A percentile compares a stretch with the other conserved stretches of the same genome.
phyloP scores from a whole-genome alignment of 352 stramenopile species.

The Phytophthora sansomeana region DNA sequence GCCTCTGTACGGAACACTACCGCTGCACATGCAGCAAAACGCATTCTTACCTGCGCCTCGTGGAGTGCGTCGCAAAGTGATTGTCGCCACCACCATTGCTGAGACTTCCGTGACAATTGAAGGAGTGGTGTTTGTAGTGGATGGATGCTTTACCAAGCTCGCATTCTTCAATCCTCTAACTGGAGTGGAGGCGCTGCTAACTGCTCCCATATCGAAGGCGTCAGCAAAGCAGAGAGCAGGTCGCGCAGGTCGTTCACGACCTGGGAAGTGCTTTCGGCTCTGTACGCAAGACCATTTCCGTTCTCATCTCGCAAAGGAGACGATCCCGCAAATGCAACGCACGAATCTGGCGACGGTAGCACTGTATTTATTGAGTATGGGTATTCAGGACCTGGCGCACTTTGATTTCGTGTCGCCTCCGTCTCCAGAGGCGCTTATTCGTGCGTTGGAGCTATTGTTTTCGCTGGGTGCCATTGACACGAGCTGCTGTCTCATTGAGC shows the following conservation, averaged over 20 bases:
- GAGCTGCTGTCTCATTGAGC: slow-evolving; percentile 65
- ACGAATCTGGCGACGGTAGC: slow-evolving; percentile 76
- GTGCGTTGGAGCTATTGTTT: slow-evolving; percentile 74
- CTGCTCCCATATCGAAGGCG: slow-evolving; percentile 96
- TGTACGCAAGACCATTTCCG: slow-evolving; percentile 72
- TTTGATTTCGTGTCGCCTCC: slow-evolving; percentile 88
- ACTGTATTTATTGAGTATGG: slow-evolving; percentile 83
- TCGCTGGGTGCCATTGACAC: slow-evolving; percentile 72
- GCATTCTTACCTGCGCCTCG: slow-evolving; percentile 89
- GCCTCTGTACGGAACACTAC: slow-evolving; percentile 94
- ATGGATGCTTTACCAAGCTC: slow-evolving; percentile 84
- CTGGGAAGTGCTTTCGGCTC: slow-evolving; percentile 84
- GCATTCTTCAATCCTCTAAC: slow-evolving; percentile 86
- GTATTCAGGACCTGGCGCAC: slow-evolving; percentile 85
- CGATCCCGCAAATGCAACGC: slow-evolving; percentile 86
- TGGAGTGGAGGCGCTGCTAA: slow-evolving; percentile 86
- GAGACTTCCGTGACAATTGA: slow-evolving; percentile 98
- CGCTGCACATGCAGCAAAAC: slow-evolving; percentile 92
- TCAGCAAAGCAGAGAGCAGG: slow-evolving; percentile 96
- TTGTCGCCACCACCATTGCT: slow-evolving; percentile 93
- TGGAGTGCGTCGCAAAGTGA: slow-evolving; percentile 78
- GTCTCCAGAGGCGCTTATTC: slow-evolving; percentile 73
- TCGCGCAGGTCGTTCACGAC: slow-evolving; percentile 90
- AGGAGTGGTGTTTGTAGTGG: slow-evolving; percentile 91
- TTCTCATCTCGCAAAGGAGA: slow-evolving; percentile 58